Base-by-base conservation (phyloP, 805 yeast species). In the Scheffersomyces coipomensis region DNA sequence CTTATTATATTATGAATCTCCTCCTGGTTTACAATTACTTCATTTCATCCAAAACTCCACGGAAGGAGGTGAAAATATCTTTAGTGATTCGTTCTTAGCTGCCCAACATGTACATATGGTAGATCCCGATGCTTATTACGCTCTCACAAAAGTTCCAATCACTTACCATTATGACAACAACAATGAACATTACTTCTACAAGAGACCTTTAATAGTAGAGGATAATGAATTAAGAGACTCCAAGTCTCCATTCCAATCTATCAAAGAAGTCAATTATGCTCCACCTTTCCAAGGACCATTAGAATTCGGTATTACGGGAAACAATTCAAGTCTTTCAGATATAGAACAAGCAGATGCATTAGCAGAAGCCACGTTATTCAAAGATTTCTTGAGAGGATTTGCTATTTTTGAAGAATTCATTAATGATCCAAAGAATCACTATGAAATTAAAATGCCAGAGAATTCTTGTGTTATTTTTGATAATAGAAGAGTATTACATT, bases 231-330 rank as follows among this genome's bases (percentile, higher is more conserved):
- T 43, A 2, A 26, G 49, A 15, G 56, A 52, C 22, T 29, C 47
- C 1, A 35, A 33, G 10, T 41, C 55, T 1, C 44, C 44, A 17
- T 39, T 42, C 5, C 55, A 58, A 1, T 40, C 52, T 26, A 75
- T 83, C 46, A 74, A 73, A 48, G 81, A 75, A 38, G 76, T 84
- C 15, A 83, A 83, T 53, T 85, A 85, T 57, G 80, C 91, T 0
- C 93, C 95, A 2, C 91, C 90, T 9, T 85, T 83, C 64, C 95
- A 85, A 53, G 91, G 86, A 0, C 91, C 91, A 1, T 77, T 80
- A 41, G 88, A 83, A 46, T 62, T 61, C 39, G 81, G 80, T 15
- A 71, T 77, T n/a, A 67, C 71, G 13, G n/a, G n/a, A n/a, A n/a
- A n/a, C n/a, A 61, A 60, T 11, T 60, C 64, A 23, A 35, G 45